Evolutionary conservation across 805 yeast species (phyloP), one percentile per base, ranked within the genome.

Genomic region (Candida stauntonica): DNA sequence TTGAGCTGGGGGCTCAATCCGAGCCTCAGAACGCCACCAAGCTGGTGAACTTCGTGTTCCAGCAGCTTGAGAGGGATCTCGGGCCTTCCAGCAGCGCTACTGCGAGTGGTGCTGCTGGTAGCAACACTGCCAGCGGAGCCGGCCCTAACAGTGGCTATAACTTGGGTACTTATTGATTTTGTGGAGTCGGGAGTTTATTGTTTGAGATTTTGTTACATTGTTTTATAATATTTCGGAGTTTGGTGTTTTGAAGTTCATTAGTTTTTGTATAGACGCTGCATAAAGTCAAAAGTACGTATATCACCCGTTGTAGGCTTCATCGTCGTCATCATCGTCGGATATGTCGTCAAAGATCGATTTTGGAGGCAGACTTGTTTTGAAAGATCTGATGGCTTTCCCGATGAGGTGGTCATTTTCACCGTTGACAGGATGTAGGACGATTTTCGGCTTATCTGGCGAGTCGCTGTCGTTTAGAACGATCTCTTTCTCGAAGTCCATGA

Each of bases 331-430:
- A 27, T 43, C 45, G 29, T 46, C 50, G 15, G 39, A 33, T 5
- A 54, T 12, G 11, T 58, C 64, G 42, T 62, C 67, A 44, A 66
- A 66, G 3, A 62, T 55, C 5, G 69, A 64, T 29, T 44, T 52
- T 17, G 70, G 67, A 8, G 72, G 72, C 21, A 61, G 33, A 17
- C 62, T 54, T 1, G 70, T 64, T 28, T 34, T 57, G 50, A 48
- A 62, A 30, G 39, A 47, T 36, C 42, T 38, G 8, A 54, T 48
- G 3, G 56, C 53, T 28, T 41, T 38, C 1, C 47, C 49, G 14
- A 52, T 54, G 17, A 55, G 39, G 33, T 51, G 53, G 35, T 51
- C 58, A 36, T 54, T 42, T 16, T 44, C 54, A 1, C 56, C 58
- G 26, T 45, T 31, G 5, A 52, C 46, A 5, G 58, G 56, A 33